Evolutionary conservation across 1,139 yeast genomes (phyloP).

Genomic region (Protomyces inouyei): DNA sequence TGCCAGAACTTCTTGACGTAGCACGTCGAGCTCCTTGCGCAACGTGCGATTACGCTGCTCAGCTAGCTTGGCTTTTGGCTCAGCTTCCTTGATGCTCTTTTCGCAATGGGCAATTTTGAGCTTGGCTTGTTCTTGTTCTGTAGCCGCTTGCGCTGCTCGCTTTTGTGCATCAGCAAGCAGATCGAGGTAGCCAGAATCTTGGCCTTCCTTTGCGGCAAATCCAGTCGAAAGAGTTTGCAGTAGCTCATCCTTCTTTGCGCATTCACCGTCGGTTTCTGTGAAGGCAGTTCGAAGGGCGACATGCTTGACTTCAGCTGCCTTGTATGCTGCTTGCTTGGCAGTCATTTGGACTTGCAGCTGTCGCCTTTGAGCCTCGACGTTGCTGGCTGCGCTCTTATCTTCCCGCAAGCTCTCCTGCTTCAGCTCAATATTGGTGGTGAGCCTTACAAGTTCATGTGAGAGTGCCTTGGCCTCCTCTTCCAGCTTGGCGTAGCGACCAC

Average conservation of each 20-base stretch:
- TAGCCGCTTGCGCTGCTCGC: slow-evolving; percentile 51
- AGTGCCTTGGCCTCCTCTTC: slow-evolving; percentile 57
- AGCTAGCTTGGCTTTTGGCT: slow-evolving; percentile 54
- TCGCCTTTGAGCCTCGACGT: slow-evolving; percentile 34
- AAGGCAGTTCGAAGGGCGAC: slow-evolving; percentile 47
- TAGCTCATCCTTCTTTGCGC: slow-evolving; percentile 67
- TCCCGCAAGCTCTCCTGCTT: slow-evolving; percentile 52
- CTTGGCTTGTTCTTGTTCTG: slow-evolving; percentile 56
- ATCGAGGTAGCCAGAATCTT: slow-evolving; percentile 73
- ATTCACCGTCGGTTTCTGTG: slow-evolving; percentile 47
- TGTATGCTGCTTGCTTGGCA: slow-evolving; percentile 32
- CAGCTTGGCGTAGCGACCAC: slow-evolving; percentile 56
- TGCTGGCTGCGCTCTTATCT: slow-evolving; percentile 40
- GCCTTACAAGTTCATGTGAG: slow-evolving; percentile 63
- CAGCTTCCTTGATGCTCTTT: slow-evolving; percentile 51
- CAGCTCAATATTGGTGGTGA: slow-evolving; percentile 59
- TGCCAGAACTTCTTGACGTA: slow-evolving; percentile 43
- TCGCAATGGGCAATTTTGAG: slow-evolving; percentile 57
- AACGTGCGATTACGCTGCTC: slow-evolving; percentile 49
- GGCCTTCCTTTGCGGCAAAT: slow-evolving; percentile 73
- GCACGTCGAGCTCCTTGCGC: slow-evolving; percentile 45
- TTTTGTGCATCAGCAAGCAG: slow-evolving; percentile 60
- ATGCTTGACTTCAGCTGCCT: slow-evolving; percentile 43
- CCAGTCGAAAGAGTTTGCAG: slow-evolving; percentile 84
- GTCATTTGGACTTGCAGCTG: slow-evolving; percentile 15